Evolutionary conservation across 225 moss, liverwort and hornwort genomes (phyloP).

Genomic region (Ulota crispa): DNA sequence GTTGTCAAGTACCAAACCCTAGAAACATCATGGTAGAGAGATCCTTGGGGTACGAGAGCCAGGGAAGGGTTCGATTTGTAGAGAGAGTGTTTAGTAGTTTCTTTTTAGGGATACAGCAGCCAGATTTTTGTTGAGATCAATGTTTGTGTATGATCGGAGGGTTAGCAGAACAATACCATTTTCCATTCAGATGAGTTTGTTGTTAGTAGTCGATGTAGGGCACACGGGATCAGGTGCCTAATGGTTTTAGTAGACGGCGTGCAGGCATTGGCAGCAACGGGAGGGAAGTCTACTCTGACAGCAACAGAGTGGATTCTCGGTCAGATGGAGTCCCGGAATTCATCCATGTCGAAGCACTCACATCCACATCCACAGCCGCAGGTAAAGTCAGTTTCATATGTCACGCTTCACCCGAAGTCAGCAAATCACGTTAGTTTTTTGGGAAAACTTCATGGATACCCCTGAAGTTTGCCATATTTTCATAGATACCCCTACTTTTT

Average conservation of each 20-base stretch:
- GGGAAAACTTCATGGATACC: too few relatives aligned
- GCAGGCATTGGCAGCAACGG: conserved; percentile 91
- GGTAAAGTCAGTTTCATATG: conserved; percentile 13
- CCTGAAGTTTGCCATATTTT: too few relatives aligned
- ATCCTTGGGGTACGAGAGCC: neutral
- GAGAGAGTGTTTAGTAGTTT: neutral
- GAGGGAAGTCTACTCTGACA: conserved; percentile 77
- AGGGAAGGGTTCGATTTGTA: neutral
- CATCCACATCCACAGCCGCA: conserved; percentile 29
- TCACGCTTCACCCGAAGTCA: too few relatives aligned
- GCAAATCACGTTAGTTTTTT: too few relatives aligned
- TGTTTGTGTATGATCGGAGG: neutral
- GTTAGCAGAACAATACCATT: neutral
- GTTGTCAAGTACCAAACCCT: too few relatives aligned
- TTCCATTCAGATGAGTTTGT: neutral
- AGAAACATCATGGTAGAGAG: neutral
- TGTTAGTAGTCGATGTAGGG: conserved; percentile 2
- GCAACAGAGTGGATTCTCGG: conserved; percentile 86
- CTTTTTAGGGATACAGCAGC: neutral
- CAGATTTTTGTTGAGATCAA: neutral
- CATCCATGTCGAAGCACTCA: conserved; percentile 32
- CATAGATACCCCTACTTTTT: too few relatives aligned
- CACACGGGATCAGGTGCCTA: conserved; percentile 23
- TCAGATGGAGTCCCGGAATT: conserved; percentile 57
- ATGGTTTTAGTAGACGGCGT: conserved; percentile 25